Base-by-base conservation (phyloP, 1,139 yeast genomes). In the Hemisphaericaspora subhashii region DNA sequence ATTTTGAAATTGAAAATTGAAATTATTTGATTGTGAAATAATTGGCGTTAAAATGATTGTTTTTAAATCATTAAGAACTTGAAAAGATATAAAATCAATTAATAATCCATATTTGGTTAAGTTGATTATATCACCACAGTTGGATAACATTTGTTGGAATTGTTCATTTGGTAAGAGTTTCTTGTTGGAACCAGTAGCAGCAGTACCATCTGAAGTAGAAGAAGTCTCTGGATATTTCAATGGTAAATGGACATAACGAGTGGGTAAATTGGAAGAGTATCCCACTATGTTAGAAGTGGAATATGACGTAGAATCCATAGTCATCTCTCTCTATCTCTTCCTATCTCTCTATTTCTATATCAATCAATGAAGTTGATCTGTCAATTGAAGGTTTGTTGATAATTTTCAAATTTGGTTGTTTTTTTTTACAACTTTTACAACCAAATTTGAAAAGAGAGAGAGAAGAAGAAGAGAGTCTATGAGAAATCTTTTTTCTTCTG, bases 41-140 rank as follows among this genome's bases (percentile, higher is more conserved):
- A 67, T 33, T 0, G 75, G 76, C 5, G 63, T 52, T 20, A 70
- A 52, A 2, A 47, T 42, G n/a, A 70, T 41, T 3, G 66, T 57
- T 35, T 47, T 57, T 39, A 56, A 47, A 44, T 68, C 72, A 37
- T 60, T 60, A 36, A 58, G 49, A 2, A 70, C 41, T 11, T 62
- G 62, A 31, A 54, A 57, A 1, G 65, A 48, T 3, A 66, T 50
- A 4, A 48, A 50, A 37, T 59, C 60, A 21, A 66, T 44, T 28
- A 56, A 52, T 1, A 58, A 46, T 3, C 37, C 32, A 13, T 39
- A 27, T 24, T 43, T 34, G 11, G 43, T 42, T 27, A 64, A 47
- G n/a, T 54, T 47, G 13, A 64, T 46, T 7, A 66, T 45, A 7
- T 43, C 44, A 6, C 72, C 71, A n/a, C 48, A 33, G 16, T 43